A percentile compares a stretch with the other conserved stretches of the same genome.
Evolutionary conservation across 2,329 filamentous ascomycete species (phyloP).

Genomic region (Parasarocladium wereldwijsianum): DNA sequence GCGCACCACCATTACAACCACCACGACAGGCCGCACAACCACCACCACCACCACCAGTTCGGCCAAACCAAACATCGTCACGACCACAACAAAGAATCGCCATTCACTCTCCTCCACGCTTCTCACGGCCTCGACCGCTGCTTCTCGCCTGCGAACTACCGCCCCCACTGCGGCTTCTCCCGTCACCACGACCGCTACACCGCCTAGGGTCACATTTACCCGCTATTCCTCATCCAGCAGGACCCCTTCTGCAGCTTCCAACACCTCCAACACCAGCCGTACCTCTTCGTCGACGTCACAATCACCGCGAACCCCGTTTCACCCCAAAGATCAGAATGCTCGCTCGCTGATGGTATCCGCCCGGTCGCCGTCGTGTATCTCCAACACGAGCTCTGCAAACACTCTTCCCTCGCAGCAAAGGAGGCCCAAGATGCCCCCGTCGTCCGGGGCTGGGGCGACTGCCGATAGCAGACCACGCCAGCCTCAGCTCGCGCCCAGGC

Average conservation of each 20-base stretch:
- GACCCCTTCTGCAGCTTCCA: not conserved
- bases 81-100: conserved; percentile 2
- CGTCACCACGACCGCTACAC: not conserved
- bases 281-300: conserved; percentile 9
- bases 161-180: not conserved
- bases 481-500: conserved; percentile 50
- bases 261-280: conserved; percentile 4
- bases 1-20: conserved; percentile 3
- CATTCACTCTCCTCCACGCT: conserved; percentile 1
- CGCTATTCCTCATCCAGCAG: no score
- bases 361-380: conserved; percentile 6
- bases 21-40: not conserved
- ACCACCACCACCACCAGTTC: not conserved
- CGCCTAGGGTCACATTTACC: not conserved
- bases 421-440: conserved; percentile 29
- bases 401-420: not conserved
- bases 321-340: conserved; percentile 12
- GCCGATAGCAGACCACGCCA: conserved; percentile 43
- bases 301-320: conserved; percentile 10
- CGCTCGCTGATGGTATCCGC: conserved; percentile 16
- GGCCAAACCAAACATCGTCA: conserved; percentile 4
- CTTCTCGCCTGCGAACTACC: not conserved
- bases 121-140: not conserved
- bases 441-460: conserved; percentile 32
- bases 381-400: not conserved